Evolutionary conservation across 1,139 yeast species (phyloP).

Genomic region (Yamadazyma aaseri): DNA sequence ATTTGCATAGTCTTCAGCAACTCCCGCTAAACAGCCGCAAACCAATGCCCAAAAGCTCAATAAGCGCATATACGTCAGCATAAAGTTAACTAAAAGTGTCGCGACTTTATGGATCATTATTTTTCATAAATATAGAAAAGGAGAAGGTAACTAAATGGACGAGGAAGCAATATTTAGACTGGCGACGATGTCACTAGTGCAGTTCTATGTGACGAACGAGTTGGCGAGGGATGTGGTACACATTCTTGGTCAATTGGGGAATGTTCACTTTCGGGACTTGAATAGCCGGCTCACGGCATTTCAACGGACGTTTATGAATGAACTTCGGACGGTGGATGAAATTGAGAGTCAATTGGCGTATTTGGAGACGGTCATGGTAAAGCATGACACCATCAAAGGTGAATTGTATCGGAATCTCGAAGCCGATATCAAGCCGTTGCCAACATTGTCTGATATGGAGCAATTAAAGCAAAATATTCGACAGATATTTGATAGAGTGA

Average conservation of each 20-base stretch:
- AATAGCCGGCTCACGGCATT: conserved; percentile 76
- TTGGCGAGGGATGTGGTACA: conserved; percentile 84
- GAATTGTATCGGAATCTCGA: conserved; percentile 25
- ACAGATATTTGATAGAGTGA: conserved; percentile 26
- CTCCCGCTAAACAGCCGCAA: too few relatives aligned
- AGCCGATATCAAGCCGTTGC: conserved; percentile 30
- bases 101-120: conserved; percentile 1
- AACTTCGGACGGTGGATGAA: conserved; percentile 56
- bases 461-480: conserved; percentile 21
- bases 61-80: too few relatives aligned
- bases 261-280: conserved; percentile 87
- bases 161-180: conserved; percentile 52
- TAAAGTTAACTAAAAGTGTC: too few relatives aligned
- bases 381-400: conserved; percentile 25
- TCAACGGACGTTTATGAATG: conserved; percentile 84
- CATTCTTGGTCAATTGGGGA: conserved; percentile 76
- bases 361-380: conserved; percentile 36
- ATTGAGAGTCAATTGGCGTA: conserved; percentile 29
- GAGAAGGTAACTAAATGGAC: conserved; percentile 7
- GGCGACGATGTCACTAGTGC: conserved; percentile 93
- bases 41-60: too few relatives aligned
- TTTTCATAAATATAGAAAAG: not conserved
- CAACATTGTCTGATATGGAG: conserved; percentile 33
- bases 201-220: conserved; percentile 89
- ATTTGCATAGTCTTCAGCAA: not conserved